These are phyloP conservation scores for Neoascochyta sp. DNA, from an alignment of 2,329 filamentous ascomycete species.

Conservation along the genomic window DNA sequence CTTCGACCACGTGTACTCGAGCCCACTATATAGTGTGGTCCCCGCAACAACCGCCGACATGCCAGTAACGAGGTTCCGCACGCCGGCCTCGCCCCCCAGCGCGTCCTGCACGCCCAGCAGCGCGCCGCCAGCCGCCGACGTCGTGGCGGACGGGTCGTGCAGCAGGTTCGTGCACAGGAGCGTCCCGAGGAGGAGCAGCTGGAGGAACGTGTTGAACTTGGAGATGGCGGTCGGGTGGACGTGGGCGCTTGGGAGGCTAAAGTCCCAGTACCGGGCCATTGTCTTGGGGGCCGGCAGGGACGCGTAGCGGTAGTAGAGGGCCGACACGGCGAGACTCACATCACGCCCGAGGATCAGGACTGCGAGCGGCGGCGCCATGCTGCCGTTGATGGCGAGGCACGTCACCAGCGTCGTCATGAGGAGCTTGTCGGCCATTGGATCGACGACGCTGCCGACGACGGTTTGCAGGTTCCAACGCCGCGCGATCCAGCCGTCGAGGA, in stretches of 20 bases:
- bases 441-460: constrained; percentile 86
- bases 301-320: constrained; percentile 94
- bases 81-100: constrained; percentile 30
- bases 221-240: constrained; percentile 79
- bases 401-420: constrained; percentile 93
- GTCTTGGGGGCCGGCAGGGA: constrained; percentile 92
- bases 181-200: constrained; percentile 79
- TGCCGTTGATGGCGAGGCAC: constrained; percentile 76
- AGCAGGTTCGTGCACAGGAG: constrained; percentile 78
- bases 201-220: constrained; percentile 89
- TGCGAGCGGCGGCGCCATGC: constrained; percentile 80
- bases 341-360: constrained; percentile 89
- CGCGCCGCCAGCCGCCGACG: constrained; percentile 36
- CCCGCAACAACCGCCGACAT: constrained; percentile 76
- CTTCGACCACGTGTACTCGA: constrained; percentile 87
- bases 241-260: constrained; percentile 82
- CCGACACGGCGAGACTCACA: constrained; percentile 74
- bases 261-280: constrained; percentile 92
- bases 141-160: constrained; percentile 53
- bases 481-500: constrained; percentile 92
- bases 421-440: constrained; percentile 90
- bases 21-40: constrained; percentile 90
- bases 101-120: constrained; percentile 22
- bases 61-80: constrained; percentile 34
- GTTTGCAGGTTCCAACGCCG: constrained; percentile 83